A percentile compares a stretch with the other conserved stretches of the same genome.
These are phyloP conservation scores for Rhodotorula graminis DNA, from an alignment of 768 basidiomycete genomes.

Conservation along the genomic window DNA sequence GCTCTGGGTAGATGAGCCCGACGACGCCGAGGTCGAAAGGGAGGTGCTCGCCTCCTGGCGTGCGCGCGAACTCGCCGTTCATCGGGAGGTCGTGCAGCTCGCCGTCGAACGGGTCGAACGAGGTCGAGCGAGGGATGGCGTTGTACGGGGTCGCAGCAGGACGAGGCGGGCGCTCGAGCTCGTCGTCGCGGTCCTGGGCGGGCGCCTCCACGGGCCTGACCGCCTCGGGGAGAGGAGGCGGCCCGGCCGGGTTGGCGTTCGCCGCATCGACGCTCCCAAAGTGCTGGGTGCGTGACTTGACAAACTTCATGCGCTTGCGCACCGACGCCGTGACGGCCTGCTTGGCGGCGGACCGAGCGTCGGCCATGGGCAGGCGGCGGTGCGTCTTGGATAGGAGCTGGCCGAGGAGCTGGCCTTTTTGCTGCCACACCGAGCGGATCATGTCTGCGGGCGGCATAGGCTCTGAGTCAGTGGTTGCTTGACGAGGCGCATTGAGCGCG, in stretches of 20 bases:
- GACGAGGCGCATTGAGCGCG: too few species aligned
- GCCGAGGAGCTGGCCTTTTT: slow-evolving; percentile 43
- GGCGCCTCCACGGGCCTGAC: background rate
- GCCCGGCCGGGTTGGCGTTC: background rate
- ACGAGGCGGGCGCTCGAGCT: too few species aligned
- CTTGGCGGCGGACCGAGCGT: slow-evolving; percentile 17
- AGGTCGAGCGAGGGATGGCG: too few species aligned
- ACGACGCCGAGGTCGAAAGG: slow-evolving; percentile 11
- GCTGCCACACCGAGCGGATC: slow-evolving; percentile 44
- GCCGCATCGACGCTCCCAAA: background rate
- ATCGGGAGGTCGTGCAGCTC: background rate
- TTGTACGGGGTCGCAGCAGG: background rate
- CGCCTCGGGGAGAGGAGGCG: background rate
- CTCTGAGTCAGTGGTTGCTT: too few species aligned
- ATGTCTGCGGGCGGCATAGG: too few species aligned
- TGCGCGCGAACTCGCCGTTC: background rate
- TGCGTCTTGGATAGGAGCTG: slow-evolving; percentile 40
- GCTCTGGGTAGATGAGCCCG: background rate
- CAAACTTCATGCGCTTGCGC: background rate
- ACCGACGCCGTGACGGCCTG: slow-evolving; percentile 1
- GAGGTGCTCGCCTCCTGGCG: background rate
- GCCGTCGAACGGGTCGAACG: too few species aligned
- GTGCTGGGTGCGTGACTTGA: background rate
- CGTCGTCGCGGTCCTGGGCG: too few species aligned
- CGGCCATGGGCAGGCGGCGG: slow-evolving; percentile 31